Base-by-base conservation (phyloP, 352 stramenopile genomes). In the Globisporangium spiculum region DNA sequence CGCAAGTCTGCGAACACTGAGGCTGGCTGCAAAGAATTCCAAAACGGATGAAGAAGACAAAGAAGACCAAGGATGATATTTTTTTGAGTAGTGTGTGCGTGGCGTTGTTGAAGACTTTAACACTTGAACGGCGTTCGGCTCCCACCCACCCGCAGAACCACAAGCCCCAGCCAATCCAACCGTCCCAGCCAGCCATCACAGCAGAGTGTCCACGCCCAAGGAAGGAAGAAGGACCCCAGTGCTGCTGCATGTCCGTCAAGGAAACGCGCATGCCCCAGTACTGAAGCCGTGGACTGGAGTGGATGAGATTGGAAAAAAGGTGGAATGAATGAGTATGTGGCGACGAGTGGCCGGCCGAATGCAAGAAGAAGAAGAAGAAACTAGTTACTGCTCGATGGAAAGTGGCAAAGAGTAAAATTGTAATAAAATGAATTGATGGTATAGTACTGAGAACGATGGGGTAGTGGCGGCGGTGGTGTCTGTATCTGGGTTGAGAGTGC, bases 371-470 rank as follows among this genome's bases (percentile, higher is more conserved):
- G 26, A 62, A 58, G 18, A 65, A 63, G 34, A 41, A 55, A 55
- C 60, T 62, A 44, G 41, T 65, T 65, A 52, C 65, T 69, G 54
- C 65, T 69, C 65, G 27, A 59, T 69, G 65, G 65, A 69, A 69
- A 69, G 58, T 69, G 54, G 65, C 41, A 69, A 53, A 22, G 44
- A 56, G 44, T 57, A 41, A 65, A 65, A 56, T 46, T 65, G 24
- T 27, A 38, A 65, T 57, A 56, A 65, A 65, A 65, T 20, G 18
- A 57, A 48, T 27, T 65, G 24, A 67, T 52, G 44, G 18, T 52
- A n/a, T 52, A 32, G 30, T 36, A 27, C 46, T 60, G 6, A 20
- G 27, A 44, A 10, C 9, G 16, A 58, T 32, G 4, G 10, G 10
- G 22, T 50, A 16, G 20, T 66, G 50, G 26, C 57, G 14, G 30